Percentiles rank a stretch among this genome's conserved stretches.
phyloP scores from a whole-genome alignment of 2,329 filamentous ascomycete species.

The Cryphonectria parasitica region DNA sequence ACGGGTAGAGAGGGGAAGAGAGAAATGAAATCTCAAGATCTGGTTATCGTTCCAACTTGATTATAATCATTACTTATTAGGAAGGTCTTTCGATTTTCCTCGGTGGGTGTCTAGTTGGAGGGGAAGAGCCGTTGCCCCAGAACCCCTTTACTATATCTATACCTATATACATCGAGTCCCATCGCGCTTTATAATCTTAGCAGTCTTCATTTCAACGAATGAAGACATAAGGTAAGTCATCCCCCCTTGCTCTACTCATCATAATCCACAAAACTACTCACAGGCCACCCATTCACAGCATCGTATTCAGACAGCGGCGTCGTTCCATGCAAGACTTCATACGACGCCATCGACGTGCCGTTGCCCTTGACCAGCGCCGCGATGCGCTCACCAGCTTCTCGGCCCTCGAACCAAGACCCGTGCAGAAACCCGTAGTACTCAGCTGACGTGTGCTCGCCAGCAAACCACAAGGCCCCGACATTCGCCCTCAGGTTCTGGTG shows the following conservation, averaged over 20 bases:
- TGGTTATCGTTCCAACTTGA: neutral
- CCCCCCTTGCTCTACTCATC: slow-evolving; percentile 12
- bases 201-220: too few relatives aligned
- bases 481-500: slow-evolving; percentile 73
- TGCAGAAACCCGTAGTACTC: slow-evolving; percentile 70
- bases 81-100: neutral
- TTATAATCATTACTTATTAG: neutral
- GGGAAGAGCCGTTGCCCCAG: neutral
- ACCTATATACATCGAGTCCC: too few relatives aligned
- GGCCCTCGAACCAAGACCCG: slow-evolving; percentile 62
- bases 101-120: neutral
- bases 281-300: slow-evolving; percentile 43
- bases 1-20: neutral
- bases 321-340: slow-evolving; percentile 41
- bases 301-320: slow-evolving; percentile 40
- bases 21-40: neutral
- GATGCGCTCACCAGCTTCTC: slow-evolving; percentile 50
- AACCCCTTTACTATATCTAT: neutral
- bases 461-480: slow-evolving; percentile 63
- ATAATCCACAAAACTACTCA: slow-evolving; percentile 39
- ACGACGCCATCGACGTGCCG: slow-evolving; percentile 34
- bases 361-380: slow-evolving; percentile 41
- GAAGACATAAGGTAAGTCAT: neutral
- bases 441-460: slow-evolving; percentile 65
- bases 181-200: neutral